Evolutionary conservation across 805 yeast species (phyloP).

Genomic region (Candida takata): DNA sequence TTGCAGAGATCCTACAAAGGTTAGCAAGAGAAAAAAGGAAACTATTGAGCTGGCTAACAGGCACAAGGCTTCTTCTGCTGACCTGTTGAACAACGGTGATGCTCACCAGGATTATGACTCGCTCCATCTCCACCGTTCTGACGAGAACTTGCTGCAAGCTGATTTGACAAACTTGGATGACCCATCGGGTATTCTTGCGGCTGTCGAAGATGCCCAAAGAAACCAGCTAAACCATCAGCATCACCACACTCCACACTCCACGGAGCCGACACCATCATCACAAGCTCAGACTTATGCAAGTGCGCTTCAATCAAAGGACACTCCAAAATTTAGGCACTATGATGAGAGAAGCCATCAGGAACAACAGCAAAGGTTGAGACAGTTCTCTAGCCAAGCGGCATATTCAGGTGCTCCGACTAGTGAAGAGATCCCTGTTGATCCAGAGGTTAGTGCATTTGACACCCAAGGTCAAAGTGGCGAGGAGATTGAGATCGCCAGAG

Average conservation of each 20-base stretch:
- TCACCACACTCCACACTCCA: slow-evolving; percentile 1
- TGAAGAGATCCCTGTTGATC: slow-evolving; percentile 45
- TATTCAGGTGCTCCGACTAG: neutral
- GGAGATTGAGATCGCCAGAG: slow-evolving; percentile 61
- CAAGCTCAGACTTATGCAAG: slow-evolving; percentile 3
- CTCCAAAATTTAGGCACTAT: slow-evolving; percentile 8
- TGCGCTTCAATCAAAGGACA: slow-evolving; percentile 2
- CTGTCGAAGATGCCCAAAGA: slow-evolving; percentile 50
- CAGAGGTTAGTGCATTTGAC: slow-evolving; percentile 46
- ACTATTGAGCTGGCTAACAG: neutral
- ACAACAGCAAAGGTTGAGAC: slow-evolving; percentile 3
- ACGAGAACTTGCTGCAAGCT: slow-evolving; percentile 15
- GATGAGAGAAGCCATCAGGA: slow-evolving; percentile 6
- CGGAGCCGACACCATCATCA: slow-evolving; percentile 2
- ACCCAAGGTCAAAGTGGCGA: slow-evolving; percentile 35
- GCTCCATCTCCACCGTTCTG: slow-evolving; percentile 11
- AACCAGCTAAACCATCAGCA: slow-evolving; percentile 16
- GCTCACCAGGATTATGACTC: slow-evolving; percentile 10
- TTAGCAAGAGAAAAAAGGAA: slow-evolving; percentile 13
- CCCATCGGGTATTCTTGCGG: slow-evolving; percentile 36
- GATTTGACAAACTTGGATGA: slow-evolving; percentile 20
- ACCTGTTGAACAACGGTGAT: slow-evolving; percentile 9
- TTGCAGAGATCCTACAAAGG: slow-evolving; percentile 35
- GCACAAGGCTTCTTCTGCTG: slow-evolving; percentile 1
- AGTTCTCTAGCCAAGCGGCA: slow-evolving; percentile 2